Evolutionary conservation across 352 stramenopile genomes (phyloP), one percentile per base, ranked within the genome.

Genomic region (Pythium monospermum): DNA sequence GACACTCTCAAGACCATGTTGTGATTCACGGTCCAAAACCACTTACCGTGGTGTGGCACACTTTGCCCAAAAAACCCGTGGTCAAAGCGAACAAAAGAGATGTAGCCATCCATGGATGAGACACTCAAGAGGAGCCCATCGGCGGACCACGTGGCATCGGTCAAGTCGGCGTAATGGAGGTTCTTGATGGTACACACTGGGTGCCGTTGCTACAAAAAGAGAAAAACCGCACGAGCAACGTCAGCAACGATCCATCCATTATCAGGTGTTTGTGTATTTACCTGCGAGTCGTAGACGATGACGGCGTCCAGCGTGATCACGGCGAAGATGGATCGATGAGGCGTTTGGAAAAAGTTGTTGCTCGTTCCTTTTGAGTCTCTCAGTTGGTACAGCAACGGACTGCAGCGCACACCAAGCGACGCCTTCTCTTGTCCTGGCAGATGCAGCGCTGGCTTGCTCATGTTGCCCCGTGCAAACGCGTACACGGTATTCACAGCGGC

Each of bases 251-350:
- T 36, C 31, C 19, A 35, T 26, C n/a, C 39, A 46, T 12, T 2
- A 15, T 44, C 19, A 12, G 8, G 30, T 32, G 8, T 10, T 23
- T 36, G 16, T 33, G 4, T 0, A 30, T 35, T 26, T 59, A 91
- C 78, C 76, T 97, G 75, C 5, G 95, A 97, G 62, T 99, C 94
- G 66, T 99, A 98, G 49, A 98, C 80, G n/a, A 97, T 64, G 25
- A 99, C 81, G 0, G 82, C 81, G 48, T 98, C 90, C 28, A 96
- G 73, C 23, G 93, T 98, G 28, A 97, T 79, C 15, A 99, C 87
- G 25, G 91, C 89, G 72, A 98, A 98, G 26, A 99, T 64, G 27
- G 83, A 85, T 38, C 88, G 80, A 41, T 91, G 78, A 11, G 78
- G 59, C 22, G 83, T 83, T 57, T 80, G 79, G 49, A 94, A 97